phyloP scores from a whole-genome alignment of 768 basidiomycete genomes.

The Clavaria fumosa region DNA sequence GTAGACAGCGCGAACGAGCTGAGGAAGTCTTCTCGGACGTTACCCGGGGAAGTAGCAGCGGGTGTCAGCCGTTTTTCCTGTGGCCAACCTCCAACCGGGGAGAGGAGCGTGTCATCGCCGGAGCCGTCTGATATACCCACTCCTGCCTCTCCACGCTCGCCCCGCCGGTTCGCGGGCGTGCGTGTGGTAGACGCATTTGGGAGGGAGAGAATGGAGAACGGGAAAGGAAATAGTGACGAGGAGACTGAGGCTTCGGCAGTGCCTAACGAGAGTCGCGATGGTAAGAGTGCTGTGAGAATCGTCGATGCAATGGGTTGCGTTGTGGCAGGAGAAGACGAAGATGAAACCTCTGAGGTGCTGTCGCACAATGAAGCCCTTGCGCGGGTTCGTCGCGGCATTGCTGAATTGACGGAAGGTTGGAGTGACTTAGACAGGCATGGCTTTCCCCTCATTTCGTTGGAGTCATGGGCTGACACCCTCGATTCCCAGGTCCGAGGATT shows the following conservation, averaged over 20 bases:
- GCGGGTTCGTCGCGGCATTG: conserved; percentile 42
- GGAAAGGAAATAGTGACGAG: conserved; percentile 10
- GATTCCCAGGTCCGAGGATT: conserved; percentile 22
- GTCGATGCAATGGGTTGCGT: conserved; percentile 59
- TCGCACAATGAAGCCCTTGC: conserved; percentile 37
- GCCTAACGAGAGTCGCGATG: conserved; percentile 12
- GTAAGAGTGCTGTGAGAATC: conserved; percentile 34
- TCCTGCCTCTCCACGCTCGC: conserved; percentile 16
- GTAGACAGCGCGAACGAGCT: not conserved
- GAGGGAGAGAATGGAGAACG: conserved; percentile 22
- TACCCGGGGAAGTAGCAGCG: conserved; percentile 2
- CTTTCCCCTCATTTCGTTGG: not conserved
- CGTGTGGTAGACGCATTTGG: conserved; percentile 65
- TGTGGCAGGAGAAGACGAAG: conserved; percentile 17
- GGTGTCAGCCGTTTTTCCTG: too few relatives aligned
- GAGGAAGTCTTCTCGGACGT: too few relatives aligned
- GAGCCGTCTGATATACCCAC: conserved; percentile 11
- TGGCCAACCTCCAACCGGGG: too few relatives aligned
- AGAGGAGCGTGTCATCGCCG: conserved; percentile 7
- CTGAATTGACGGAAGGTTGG: conserved; percentile 38
- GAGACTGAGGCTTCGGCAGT: not conserved
- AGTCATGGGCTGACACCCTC: not conserved
- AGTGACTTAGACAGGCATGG: conserved; percentile 42
- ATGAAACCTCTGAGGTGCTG: conserved; percentile 17
- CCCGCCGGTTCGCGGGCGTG: conserved; percentile 35